phyloP scores from a whole-genome alignment of 345 rosid species.

The Syzygium oleosum region DNA sequence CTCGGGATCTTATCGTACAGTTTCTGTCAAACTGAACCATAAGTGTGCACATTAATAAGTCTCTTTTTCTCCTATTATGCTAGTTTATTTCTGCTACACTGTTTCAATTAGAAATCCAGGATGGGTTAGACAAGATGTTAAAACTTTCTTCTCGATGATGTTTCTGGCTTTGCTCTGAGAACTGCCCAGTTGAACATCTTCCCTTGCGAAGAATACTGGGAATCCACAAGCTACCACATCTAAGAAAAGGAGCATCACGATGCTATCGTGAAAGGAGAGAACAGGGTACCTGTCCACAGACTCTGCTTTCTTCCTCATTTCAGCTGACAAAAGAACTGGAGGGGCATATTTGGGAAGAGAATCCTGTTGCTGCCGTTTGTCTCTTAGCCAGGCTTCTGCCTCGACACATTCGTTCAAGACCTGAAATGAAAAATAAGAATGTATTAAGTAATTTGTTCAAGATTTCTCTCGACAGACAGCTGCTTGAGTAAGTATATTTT shows the following conservation, averaged over 20 bases:
- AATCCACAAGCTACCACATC: neutral
- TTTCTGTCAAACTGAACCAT: neutral
- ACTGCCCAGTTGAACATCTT: neutral
- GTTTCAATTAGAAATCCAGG: neutral
- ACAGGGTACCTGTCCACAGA: conserved; percentile 61
- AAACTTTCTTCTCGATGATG: neutral
- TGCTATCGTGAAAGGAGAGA: neutral
- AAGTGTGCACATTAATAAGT: neutral
- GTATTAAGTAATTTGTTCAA: neutral
- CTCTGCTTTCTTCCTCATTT: conserved; percentile 73
- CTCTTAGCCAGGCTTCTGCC: conserved; percentile 88
- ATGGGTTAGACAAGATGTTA: neutral
- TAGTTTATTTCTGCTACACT: neutral
- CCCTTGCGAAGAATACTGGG: neutral
- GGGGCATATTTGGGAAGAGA: conserved; percentile 64
- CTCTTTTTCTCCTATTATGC: neutral
- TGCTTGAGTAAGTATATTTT: neutral
- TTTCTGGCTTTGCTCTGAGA: neutral
- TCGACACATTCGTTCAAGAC: conserved; percentile 80
- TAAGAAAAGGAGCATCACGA: neutral
- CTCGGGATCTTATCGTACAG: neutral
- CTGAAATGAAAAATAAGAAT: conserved; percentile 13
- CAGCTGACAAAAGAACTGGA: conserved; percentile 74
- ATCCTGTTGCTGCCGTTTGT: conserved; percentile 81
- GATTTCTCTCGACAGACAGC: neutral